Evolutionary conservation across 2,329 filamentous ascomycete species (phyloP), one percentile per base, ranked within the genome.

Genomic region (Fusarium globosum): DNA sequence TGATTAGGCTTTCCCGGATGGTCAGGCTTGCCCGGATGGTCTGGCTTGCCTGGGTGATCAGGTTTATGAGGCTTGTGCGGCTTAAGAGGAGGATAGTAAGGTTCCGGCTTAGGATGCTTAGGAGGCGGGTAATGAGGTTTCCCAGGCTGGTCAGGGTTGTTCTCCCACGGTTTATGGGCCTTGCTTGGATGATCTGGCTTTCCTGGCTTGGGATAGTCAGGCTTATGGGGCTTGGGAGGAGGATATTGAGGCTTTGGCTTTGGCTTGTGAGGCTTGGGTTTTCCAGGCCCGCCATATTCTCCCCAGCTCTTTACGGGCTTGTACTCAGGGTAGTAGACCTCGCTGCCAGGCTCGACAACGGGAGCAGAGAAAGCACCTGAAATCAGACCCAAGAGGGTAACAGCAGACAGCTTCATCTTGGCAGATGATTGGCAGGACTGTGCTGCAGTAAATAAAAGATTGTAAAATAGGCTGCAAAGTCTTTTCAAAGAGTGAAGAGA

Each of bases 341-440:
- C 56, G 6, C 16, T 48, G 8, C 65, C 48, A 28, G 63, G 51
- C 13, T 64, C 58, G 42, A 41, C 36, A 12, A 61, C 36, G 2
- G 67, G 67, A 35, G 36, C 65, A n/a, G 67, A 61, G 15, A 62
- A 14, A n/a, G 38, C 55, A 43, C 26, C 46, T 6, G 65, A 69
- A 20, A 45, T 69, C 30, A 69, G 59, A 10, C 58, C 65, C 18
- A 69, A 23, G 16, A 69, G 39, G 18, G 45, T 35, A 35, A 69
- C 18, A 39, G 52, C 45, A 52, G 65, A 69, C 30, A 69, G 41
- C 52, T 69, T 69, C 67, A 69, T 69, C 21, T 68, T 68, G 38
- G 16, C 13, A 30, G 26, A 46, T 55, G 28, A 7, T 42, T 14
- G 48, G 26, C 35, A 21, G 8, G 8, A 7, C 23, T 49, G 26